Evolutionary conservation across 2,329 filamentous ascomycete genomes (phyloP).

Genomic region (Emergomyces pasteurianus): DNA sequence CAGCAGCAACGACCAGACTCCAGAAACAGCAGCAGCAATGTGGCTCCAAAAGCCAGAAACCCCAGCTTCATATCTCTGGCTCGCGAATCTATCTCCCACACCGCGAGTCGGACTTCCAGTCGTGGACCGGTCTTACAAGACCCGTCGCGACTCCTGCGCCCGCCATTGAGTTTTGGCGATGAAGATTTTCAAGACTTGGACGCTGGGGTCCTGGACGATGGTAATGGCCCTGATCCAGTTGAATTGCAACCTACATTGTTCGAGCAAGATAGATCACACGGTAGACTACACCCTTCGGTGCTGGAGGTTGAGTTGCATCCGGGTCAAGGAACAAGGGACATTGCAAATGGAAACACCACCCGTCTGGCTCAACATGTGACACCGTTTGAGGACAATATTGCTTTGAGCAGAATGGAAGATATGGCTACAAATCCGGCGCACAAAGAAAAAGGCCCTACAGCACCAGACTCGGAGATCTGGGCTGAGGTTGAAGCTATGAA

Average conservation of each 20-base stretch:
- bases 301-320: neutral
- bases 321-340: neutral
- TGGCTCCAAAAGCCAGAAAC: constrained; percentile 2
- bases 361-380: neutral
- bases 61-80: neutral
- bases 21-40: constrained; percentile 1
- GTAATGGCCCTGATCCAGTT: constrained; percentile 14
- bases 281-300: neutral
- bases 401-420: neutral
- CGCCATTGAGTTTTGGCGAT: constrained; percentile 30
- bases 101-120: neutral
- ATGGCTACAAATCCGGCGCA: neutral
- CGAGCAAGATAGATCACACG: neutral
- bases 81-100: constrained; percentile 2
- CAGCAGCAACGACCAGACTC: constrained; percentile 21
- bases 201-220: constrained; percentile 32
- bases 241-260: constrained; percentile 12
- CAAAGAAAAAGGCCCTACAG: neutral
- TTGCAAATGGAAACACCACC: neutral
- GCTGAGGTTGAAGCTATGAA: constrained; percentile 8
- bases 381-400: neutral
- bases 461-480: neutral
- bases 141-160: constrained; percentile 7
- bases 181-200: constrained; percentile 34
- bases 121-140: constrained; percentile 4